Conservation (phyloP, 352 stramenopile genomes). For the Phytophthora agathidicida region DNA sequence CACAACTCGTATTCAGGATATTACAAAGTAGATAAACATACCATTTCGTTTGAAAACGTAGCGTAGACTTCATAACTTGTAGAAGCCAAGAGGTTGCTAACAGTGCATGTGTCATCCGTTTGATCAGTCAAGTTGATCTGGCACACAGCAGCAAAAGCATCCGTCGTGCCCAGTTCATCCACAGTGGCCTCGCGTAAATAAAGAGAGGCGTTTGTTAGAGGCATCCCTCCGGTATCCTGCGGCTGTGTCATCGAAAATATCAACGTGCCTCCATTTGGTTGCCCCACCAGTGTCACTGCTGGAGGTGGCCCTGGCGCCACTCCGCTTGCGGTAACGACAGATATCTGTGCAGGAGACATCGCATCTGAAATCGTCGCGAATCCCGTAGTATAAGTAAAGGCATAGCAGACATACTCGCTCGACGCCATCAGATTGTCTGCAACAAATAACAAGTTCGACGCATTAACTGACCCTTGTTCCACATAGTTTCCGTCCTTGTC, state of each 20-base stretch:
- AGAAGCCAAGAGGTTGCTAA: slow-evolving; percentile 39
- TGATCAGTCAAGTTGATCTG: not conserved
- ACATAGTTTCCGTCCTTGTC: slow-evolving; percentile 1
- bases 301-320: slow-evolving; percentile 20
- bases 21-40: too few relatives aligned
- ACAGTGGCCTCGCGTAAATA: slow-evolving; percentile 33
- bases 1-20: not conserved
- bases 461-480: not conserved
- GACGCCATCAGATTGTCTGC: slow-evolving; percentile 37
- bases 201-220: slow-evolving; percentile 36
- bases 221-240: slow-evolving; percentile 40
- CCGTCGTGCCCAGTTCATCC: not conserved
- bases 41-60: slow-evolving; percentile 43
- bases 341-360: slow-evolving; percentile 22
- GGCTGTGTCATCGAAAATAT: slow-evolving; percentile 38
- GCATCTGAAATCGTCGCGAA: slow-evolving; percentile 25
- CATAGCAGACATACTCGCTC: slow-evolving; percentile 40
- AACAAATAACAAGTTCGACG: slow-evolving; percentile 1
- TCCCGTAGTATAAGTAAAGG: slow-evolving; percentile 26
- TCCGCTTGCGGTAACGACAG: slow-evolving; percentile 25
- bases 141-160: slow-evolving; percentile 27
- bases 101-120: slow-evolving; percentile 29
- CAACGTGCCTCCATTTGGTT: slow-evolving; percentile 40
- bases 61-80: slow-evolving; percentile 60
- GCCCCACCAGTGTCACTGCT: slow-evolving; percentile 17